These are phyloP conservation scores for Aspergillus bertholletiae DNA, from an alignment of 495 filamentous ascomycete species.

Conservation along the genomic window DNA sequence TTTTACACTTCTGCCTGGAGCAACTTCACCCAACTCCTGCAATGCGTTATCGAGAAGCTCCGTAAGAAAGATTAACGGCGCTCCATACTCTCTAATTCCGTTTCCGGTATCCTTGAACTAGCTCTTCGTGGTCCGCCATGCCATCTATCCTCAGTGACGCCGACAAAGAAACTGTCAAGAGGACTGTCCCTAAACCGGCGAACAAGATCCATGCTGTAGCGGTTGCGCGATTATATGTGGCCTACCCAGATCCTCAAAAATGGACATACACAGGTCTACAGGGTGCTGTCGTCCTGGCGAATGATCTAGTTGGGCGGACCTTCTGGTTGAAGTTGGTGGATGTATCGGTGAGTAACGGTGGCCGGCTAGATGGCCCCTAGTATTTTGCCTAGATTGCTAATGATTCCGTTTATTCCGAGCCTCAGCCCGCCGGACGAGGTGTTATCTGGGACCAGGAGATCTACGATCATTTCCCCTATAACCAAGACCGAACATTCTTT, in stretches of 20 bases:
- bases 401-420: conserved; percentile 5
- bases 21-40: conserved; percentile 20
- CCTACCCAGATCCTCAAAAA: conserved; percentile 78
- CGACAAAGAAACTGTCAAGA: conserved; percentile 90
- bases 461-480: conserved; percentile 90
- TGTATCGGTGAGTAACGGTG: conserved; percentile 69
- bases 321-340: conserved; percentile 98
- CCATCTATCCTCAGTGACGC: conserved; percentile 84
- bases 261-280: conserved; percentile 95
- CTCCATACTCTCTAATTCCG: conserved; percentile 6
- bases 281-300: conserved; percentile 87
- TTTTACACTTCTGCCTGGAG: conserved; percentile 3
- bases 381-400: conserved; percentile 10
- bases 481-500: conserved; percentile 95
- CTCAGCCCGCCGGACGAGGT: conserved; percentile 71
- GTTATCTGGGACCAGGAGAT: conserved; percentile 99
- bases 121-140: conserved; percentile 49
- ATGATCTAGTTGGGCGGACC: conserved; percentile 91
- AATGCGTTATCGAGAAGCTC: conserved; percentile 27
- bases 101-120: neutral
- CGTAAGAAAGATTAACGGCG: conserved; percentile 12
- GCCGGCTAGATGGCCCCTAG: neutral
- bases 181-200: conserved; percentile 81
- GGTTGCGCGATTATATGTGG: conserved; percentile 91
- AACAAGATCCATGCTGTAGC: conserved; percentile 96